These are phyloP conservation scores for Cytospora paraplurivora DNA, from an alignment of 2,329 filamentous ascomycete genomes.

Conservation along the genomic window DNA sequence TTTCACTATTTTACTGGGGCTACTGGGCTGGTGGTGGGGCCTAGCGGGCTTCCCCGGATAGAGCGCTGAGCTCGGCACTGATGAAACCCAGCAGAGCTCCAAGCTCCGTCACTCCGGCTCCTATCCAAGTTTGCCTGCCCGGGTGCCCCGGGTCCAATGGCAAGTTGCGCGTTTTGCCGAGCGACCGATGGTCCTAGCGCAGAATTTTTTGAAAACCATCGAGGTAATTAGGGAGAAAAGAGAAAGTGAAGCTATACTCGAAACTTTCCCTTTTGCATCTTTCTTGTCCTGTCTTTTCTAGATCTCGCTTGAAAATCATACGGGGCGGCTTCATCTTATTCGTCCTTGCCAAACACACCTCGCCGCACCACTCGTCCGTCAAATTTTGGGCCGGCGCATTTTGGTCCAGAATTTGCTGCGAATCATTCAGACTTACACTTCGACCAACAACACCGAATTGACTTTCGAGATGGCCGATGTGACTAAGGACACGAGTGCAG, in stretches of 20 bases:
- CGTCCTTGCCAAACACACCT: conserved; percentile 2
- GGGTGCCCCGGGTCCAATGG: background rate
- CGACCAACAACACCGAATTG: conserved; percentile 1
- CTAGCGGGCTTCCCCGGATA: background rate
- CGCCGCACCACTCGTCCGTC: conserved; percentile 18
- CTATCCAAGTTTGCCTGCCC: background rate
- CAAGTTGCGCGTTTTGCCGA: conserved; percentile 18
- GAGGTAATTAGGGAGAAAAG: conserved; percentile 21
- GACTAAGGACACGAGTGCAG: conserved; percentile 23
- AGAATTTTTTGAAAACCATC: conserved; percentile 30
- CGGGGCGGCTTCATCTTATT: conserved; percentile 14
- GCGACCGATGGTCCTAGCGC: conserved; percentile 25
- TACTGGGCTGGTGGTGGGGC: background rate
- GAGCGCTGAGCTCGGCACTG: background rate
- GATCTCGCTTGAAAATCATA: conserved; percentile 11
- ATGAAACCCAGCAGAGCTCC: background rate
- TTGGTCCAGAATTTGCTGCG: conserved; percentile 11
- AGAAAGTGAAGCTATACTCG: conserved; percentile 14
- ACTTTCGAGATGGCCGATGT: conserved; percentile 26
- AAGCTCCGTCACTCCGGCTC: background rate
- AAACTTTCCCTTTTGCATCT: conserved; percentile 19
- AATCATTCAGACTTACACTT: conserved; percentile 2
- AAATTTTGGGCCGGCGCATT: conserved; percentile 21
- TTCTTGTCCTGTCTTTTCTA: conserved; percentile 14
- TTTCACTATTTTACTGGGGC: background rate